Base-by-base conservation (phyloP, 1,284 basidiomycete species). In the Hemileccinum hortonii region DNA sequence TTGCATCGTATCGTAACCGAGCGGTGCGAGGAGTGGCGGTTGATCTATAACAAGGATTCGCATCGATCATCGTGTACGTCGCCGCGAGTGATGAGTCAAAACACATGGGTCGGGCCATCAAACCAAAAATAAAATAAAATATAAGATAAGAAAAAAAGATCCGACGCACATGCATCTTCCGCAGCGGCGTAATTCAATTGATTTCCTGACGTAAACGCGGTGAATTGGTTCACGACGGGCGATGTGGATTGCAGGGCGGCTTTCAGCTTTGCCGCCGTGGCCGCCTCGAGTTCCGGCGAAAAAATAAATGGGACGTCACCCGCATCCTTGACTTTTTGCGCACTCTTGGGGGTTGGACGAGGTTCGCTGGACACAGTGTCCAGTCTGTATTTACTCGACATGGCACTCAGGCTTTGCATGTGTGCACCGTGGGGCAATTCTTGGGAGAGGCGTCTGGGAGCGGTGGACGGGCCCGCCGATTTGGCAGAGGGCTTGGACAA, bases 271-370 rank as follows among this genome's bases (percentile, higher is more conserved):
- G 65, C 65, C 5, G 65, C 62, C 3, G 65, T 65, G 1, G 48
- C 67, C 8, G 66, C 65, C 50, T 68, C 65, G 4, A 69, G 56
- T 19, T 66, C 66, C 1, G 66, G 49, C 2, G 67, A 69, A 29
- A 69, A 67, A 9, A 66, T 65, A n/a, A 66, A 66, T 0, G 67
- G 65, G 5, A 67, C 66, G 33, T 69, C 65, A 0, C 65, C 65
- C 0, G 67, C 67, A 35, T 66, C 65, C 52, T 67, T 68, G 53
- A 61, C 60, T 18, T 44, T 69, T 49, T 59, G 58, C 10, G 29
- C 41, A 5, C 38, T 56, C 57, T 59, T 65, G 38, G 47, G 12
- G 3, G 5, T 42, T 2, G 35, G 30, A 16, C 64, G 60, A 6
- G 54, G 3, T 6, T 66, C 66, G 10, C 36, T 7, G 7, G 56